A percentile compares a stretch with the other conserved stretches of the same genome.
These are phyloP conservation scores for Nitzschia sp. DNA, from an alignment of 108 stramenopile species.

Conservation along the genomic window DNA sequence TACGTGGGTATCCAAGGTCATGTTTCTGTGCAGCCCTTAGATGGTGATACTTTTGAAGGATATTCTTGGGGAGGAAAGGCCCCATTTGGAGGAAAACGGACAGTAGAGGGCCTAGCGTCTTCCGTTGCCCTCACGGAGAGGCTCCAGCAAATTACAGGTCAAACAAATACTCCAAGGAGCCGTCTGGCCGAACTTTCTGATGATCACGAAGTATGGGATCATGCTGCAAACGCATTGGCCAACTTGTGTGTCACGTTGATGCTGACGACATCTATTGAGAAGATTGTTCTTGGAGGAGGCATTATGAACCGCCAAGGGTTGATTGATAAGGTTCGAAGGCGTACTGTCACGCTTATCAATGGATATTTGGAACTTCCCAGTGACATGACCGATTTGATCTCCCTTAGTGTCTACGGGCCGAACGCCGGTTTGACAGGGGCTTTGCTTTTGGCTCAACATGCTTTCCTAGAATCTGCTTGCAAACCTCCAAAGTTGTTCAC, in stretches of 20 bases:
- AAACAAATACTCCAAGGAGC: conserved; percentile 30
- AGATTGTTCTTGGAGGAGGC: conserved; percentile 92
- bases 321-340: conserved; percentile 59
- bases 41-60: conserved; percentile 72
- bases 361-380: conserved; percentile 80
- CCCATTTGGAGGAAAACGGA: conserved; percentile 64
- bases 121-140: conserved; percentile 81
- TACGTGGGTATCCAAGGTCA: conserved; percentile 28
- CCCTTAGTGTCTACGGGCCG: conserved; percentile 35
- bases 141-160: conserved; percentile 18
- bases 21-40: conserved; percentile 61
- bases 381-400: conserved; percentile 44
- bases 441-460: conserved; percentile 67
- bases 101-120: conserved; percentile 73
- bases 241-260: conserved; percentile 85
- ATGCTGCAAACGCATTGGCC: conserved; percentile 90
- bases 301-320: conserved; percentile 80
- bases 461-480: conserved; percentile 4
- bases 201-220: conserved; percentile 84
- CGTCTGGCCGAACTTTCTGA: conserved; percentile 63
- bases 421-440: conserved; percentile 78
- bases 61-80: conserved; percentile 79
- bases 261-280: conserved; percentile 77
- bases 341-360: conserved; percentile 73
- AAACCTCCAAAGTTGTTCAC: not conserved